Evolutionary conservation across 345 rosid genomes (phyloP).

Genomic region (Pseudoturritis turrita): DNA sequence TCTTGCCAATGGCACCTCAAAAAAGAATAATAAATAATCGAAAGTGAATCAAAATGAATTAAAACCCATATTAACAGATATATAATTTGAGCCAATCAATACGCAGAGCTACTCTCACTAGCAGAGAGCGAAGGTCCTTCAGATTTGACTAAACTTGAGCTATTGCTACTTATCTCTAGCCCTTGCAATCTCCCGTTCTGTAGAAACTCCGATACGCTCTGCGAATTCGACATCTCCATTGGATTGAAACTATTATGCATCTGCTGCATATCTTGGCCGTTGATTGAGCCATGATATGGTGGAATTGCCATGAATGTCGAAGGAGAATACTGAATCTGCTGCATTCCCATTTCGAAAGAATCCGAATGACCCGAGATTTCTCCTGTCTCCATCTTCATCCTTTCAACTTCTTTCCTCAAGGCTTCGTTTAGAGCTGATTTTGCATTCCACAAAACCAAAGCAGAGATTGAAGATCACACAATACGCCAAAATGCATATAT

Average conservation of each 20-base stretch:
- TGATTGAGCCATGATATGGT: slow-evolving; percentile 28
- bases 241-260: slow-evolving; percentile 31
- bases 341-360: slow-evolving; percentile 49
- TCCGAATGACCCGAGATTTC: slow-evolving; percentile 40
- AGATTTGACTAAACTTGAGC: slow-evolving; percentile 44
- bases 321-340: slow-evolving; percentile 33
- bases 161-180: slow-evolving; percentile 55
- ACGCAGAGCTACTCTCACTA: slow-evolving; percentile 60
- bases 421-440: slow-evolving; percentile 57
- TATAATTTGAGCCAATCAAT: neutral
- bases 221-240: slow-evolving; percentile 22
- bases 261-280: slow-evolving; percentile 35
- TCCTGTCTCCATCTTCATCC: slow-evolving; percentile 59
- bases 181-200: slow-evolving; percentile 49
- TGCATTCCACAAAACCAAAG: neutral
- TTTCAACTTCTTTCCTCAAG: slow-evolving; percentile 61
- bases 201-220: slow-evolving; percentile 33
- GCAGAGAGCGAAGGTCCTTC: slow-evolving; percentile 64
- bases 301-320: slow-evolving; percentile 36
- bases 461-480: neutral
- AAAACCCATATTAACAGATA: slow-evolving; percentile 13
- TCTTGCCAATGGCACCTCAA: neutral
- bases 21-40: neutral
- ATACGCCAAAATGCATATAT: neutral
- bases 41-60: slow-evolving; percentile 2